phyloP scores from a whole-genome alignment of 192 early-diverging fungal species.

The Paraglomus occultum region DNA sequence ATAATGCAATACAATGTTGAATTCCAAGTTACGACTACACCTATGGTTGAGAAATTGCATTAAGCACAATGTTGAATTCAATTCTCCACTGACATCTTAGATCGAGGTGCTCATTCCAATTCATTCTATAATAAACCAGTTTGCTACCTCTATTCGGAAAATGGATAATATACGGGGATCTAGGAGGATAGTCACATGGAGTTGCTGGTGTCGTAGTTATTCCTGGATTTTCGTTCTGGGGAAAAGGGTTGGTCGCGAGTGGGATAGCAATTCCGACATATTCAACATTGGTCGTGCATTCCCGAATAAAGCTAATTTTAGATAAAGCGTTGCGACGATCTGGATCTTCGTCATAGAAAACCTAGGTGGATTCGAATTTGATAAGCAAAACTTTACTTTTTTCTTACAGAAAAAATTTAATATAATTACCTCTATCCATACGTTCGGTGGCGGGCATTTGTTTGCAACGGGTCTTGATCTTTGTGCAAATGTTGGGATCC shows the following conservation, averaged over 20 bases:
- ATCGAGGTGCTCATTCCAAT: conserved; percentile 4
- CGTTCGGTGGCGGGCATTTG: neutral
- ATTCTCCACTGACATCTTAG: conserved; percentile 4
- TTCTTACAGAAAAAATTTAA: neutral
- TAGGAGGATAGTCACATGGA: neutral
- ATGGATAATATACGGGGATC: neutral
- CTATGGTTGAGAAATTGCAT: neutral
- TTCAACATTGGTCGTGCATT: neutral
- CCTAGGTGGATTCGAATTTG: neutral
- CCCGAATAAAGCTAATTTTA: neutral
- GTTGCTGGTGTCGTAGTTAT: neutral
- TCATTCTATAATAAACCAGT: conserved; percentile 8
- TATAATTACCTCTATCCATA: conserved; percentile 4
- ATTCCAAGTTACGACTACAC: too few species aligned
- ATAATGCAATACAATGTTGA: too few species aligned
- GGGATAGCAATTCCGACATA: neutral
- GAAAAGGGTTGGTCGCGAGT: neutral
- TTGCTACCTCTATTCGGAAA: neutral
- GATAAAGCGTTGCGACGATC: neutral
- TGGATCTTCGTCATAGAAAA: neutral
- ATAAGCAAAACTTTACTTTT: conserved; percentile 11
- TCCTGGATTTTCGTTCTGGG: neutral
- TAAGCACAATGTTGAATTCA: conserved; percentile 4
- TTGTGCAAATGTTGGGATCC: conserved; percentile 7
- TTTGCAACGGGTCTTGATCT: neutral